A percentile compares a stretch with the other conserved stretches of the same genome.
Evolutionary conservation across 2,329 filamentous ascomycete species (phyloP).

Genomic region (Dothideomycetes sp.): DNA sequence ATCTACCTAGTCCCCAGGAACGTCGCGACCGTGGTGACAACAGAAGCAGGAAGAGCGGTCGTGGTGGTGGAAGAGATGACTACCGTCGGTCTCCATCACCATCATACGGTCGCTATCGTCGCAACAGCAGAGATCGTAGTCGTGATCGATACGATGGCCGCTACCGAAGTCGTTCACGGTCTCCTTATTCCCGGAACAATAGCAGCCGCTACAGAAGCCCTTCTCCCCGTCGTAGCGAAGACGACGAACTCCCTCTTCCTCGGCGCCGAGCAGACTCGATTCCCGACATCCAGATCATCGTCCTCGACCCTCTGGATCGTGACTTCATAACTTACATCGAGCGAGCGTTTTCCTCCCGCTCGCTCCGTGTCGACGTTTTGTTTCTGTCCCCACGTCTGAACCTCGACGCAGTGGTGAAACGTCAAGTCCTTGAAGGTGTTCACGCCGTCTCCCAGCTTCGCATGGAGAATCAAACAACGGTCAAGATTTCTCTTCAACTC

Average conservation of each 20-base stretch:
- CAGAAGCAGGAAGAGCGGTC: conserved; percentile 44
- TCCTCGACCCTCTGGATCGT: conserved; percentile 65
- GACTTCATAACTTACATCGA: conserved; percentile 80
- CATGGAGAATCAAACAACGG: conserved; percentile 50
- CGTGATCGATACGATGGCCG: conserved; percentile 21
- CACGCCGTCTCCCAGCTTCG: conserved; percentile 70
- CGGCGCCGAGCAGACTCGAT: conserved; percentile 63
- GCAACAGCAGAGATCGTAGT: conserved; percentile 25
- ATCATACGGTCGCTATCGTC: conserved; percentile 5
- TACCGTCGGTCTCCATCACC: conserved; percentile 43
- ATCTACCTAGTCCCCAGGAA: conserved; percentile 17
- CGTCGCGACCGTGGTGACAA: conserved; percentile 29
- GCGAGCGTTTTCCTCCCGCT: conserved; percentile 58
- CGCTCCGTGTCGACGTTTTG: conserved; percentile 67
- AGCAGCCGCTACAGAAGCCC: conserved; percentile 21
- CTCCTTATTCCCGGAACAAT: conserved; percentile 38
- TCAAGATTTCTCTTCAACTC: conserved; percentile 70
- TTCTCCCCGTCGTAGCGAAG: conserved; percentile 54
- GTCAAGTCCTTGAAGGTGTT: conserved; percentile 82
- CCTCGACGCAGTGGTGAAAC: conserved; percentile 67
- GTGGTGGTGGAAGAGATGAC: conserved; percentile 39
- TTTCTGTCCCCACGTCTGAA: conserved; percentile 67
- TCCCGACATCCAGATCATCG: conserved; percentile 80
- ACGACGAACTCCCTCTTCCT: conserved; percentile 59
- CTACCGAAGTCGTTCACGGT: conserved; percentile 24